Evolutionary conservation across 371 early-diverging fungal species (phyloP).

Genomic region (Syncephalastrum contaminatum): DNA sequence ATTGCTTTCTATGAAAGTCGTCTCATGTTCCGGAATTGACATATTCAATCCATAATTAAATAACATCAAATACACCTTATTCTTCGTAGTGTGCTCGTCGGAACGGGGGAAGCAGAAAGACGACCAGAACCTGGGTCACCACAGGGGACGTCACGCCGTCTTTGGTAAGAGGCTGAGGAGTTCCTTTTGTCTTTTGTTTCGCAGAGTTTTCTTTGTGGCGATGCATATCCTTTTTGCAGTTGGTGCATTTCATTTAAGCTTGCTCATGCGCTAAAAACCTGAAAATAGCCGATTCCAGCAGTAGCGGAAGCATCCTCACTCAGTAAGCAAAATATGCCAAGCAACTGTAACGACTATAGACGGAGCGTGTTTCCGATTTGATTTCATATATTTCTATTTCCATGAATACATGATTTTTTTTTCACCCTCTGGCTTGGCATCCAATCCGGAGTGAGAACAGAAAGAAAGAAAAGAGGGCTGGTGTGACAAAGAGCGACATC

Average conservation of each 20-base stretch:
- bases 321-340: not conserved
- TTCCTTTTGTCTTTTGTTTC: conserved; percentile 2
- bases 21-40: no score
- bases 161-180: not conserved
- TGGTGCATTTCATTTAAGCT: no score
- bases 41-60: no score
- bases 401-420: no score
- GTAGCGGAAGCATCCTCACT: not conserved
- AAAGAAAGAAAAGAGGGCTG: not conserved
- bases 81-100: no score
- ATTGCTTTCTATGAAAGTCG: no score
- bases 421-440: no score
- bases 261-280: not conserved
- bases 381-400: not conserved
- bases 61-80: no score
- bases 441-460: conserved; percentile 2
- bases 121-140: no score
- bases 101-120: no score
- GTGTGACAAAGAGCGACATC: not conserved
- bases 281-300: conserved; percentile 1
- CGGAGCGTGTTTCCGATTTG: not conserved
- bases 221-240: not conserved
- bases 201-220: conserved; percentile 1
- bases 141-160: no score
- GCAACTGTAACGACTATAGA: not conserved